Evolutionary conservation across 2,329 filamentous ascomycete genomes (phyloP).

Genomic region (Ophiocordyceps sinensis): DNA sequence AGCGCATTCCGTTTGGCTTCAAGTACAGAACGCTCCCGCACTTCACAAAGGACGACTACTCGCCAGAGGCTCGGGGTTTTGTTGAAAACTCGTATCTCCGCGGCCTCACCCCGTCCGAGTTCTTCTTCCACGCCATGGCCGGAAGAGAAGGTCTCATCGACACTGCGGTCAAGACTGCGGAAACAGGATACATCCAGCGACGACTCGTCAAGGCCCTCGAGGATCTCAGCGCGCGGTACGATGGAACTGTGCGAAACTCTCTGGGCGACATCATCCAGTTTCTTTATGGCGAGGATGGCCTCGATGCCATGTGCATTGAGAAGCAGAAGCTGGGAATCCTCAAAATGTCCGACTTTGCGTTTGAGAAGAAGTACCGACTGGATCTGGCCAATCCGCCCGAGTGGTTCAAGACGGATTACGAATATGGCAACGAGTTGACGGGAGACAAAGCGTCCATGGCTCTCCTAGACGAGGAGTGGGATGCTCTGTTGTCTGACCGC

Average conservation of each 20-base stretch:
- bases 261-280: constrained; percentile 95
- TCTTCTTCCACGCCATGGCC: constrained; percentile 99
- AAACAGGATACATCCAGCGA: constrained; percentile 98
- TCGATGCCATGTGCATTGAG: constrained; percentile 89
- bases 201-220: constrained; percentile 96
- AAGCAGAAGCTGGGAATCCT: constrained; percentile 82
- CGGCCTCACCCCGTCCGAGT: constrained; percentile 87
- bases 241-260: constrained; percentile 93
- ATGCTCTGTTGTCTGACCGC: constrained; percentile 61
- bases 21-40: constrained; percentile 94
- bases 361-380: constrained; percentile 69
- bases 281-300: constrained; percentile 91
- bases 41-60: constrained; percentile 99
- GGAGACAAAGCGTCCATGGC: constrained; percentile 81
- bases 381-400: constrained; percentile 50
- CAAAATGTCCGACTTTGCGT: constrained; percentile 60
- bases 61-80: constrained; percentile 89
- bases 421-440: constrained; percentile 73
- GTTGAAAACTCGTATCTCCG: constrained; percentile 98
- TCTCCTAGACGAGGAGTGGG: constrained; percentile 79
- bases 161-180: constrained; percentile 97
- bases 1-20: constrained; percentile 98
- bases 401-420: constrained; percentile 43
- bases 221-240: constrained; percentile 94
- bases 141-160: constrained; percentile 99